A percentile compares a stretch with the other conserved stretches of the same genome.
phyloP scores from a whole-genome alignment of 768 basidiomycete genomes.

The Trametes elegans region DNA sequence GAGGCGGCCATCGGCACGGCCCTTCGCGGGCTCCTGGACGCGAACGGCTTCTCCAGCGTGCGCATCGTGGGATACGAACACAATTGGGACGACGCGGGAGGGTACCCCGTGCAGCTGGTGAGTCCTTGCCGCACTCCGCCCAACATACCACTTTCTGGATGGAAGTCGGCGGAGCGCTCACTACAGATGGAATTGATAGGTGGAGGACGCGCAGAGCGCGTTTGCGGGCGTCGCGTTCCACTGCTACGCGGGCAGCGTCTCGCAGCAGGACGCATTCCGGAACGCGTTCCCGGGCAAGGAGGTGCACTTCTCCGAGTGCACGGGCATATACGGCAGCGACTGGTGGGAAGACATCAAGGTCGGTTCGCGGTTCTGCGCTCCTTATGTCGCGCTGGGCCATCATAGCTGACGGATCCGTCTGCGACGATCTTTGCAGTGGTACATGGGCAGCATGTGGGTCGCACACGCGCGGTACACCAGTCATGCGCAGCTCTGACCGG shows the following conservation, averaged over 20 bases:
- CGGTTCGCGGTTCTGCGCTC: neutral
- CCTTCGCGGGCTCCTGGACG: conserved; percentile 59
- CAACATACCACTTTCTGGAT: too few species aligned
- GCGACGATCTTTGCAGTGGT: conserved; percentile 55
- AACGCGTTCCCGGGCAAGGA: conserved; percentile 56
- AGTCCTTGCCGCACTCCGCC: too few species aligned
- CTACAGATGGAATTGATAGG: too few species aligned
- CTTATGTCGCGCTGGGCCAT: neutral
- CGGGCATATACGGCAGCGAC: conserved; percentile 63
- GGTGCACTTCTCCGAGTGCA: conserved; percentile 59
- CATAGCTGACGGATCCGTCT: neutral
- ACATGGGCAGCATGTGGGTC: conserved; percentile 61
- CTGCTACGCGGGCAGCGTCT: conserved; percentile 60
- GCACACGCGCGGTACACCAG: neutral
- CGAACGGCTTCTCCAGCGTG: conserved; percentile 54
- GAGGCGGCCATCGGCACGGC: conserved; percentile 58
- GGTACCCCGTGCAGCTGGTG: conserved; percentile 59
- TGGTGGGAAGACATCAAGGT: conserved; percentile 85
- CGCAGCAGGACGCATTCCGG: conserved; percentile 55
- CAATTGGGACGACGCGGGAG: conserved; percentile 68
- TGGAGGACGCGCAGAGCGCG: conserved; percentile 52
- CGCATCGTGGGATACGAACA: conserved; percentile 71
- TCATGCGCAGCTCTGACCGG: conserved; percentile 22
- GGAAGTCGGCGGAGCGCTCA: neutral
- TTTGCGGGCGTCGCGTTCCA: conserved; percentile 72